These are phyloP conservation scores for Candida bentonensis DNA, from an alignment of 805 yeast species.

Conservation along the genomic window DNA sequence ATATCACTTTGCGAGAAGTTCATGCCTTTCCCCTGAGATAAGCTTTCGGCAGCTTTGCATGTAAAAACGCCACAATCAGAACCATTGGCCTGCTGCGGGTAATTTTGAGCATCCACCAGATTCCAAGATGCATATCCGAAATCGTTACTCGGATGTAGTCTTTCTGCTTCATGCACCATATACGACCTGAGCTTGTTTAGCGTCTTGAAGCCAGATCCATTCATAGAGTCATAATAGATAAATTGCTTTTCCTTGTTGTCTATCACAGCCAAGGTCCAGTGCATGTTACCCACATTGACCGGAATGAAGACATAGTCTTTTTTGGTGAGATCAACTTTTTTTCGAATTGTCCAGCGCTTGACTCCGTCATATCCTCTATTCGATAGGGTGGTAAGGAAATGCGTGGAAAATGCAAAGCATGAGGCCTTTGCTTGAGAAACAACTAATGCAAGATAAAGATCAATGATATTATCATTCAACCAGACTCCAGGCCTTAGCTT, in stretches of 20 bases:
- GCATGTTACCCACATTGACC: constrained; percentile 67
- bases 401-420: constrained; percentile 71
- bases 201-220: constrained; percentile 26
- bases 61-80: constrained; percentile 92
- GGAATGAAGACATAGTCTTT: constrained; percentile 66
- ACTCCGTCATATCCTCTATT: constrained; percentile 71
- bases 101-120: constrained; percentile 17
- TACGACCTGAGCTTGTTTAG: constrained; percentile 3
- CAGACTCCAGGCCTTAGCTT: constrained; percentile 62
- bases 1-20: constrained; percentile 57
- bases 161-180: constrained; percentile 22
- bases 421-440: constrained; percentile 29
- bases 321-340: constrained; percentile 49
- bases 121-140: constrained; percentile 4
- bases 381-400: constrained; percentile 63
- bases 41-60: constrained; percentile 56
- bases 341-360: constrained; percentile 69
- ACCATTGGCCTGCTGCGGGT: constrained; percentile 85
- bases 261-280: constrained; percentile 83
- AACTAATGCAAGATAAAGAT: constrained; percentile 52
- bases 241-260: constrained; percentile 48
- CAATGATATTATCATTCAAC: constrained; percentile 88
- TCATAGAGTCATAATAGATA: constrained; percentile 65
- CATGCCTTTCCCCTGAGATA: constrained; percentile 38
- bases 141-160: constrained; percentile 24